Evolutionary conservation across 768 basidiomycete genomes (phyloP), one percentile per base, ranked within the genome.

Genomic region (Panellus pusillus): DNA sequence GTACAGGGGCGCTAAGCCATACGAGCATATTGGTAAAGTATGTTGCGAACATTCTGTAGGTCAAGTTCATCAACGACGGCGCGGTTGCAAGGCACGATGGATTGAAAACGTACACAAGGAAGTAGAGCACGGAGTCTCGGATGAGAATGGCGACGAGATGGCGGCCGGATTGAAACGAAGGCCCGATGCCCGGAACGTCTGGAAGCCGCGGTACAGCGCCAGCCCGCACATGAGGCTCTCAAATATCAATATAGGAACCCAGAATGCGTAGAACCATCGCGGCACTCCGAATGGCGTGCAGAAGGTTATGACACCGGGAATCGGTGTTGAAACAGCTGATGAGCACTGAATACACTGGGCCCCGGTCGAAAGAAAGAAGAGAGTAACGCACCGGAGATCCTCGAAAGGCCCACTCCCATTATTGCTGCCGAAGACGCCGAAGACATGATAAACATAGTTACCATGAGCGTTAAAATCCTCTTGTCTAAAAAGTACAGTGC

Each of bases 191-290:
- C 66, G 66, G 64, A 76, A 75, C 4, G 75, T 74, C 52, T 75
- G 73, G 56, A 79, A 74, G 0, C 79, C 82, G 45, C 76, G 74
- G 50, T 71, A 66, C n/a, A 83, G 60, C 5, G 82, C 81, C 36
- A 84, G 64, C 4, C 57, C 61, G 54, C 82, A 83, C 1, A 85
- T 70, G 1, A 83, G 61, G 50, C 66, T 74, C 61, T 86, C 84
- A 35, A 79, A 83, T 3, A 70, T 62, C 14, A 86, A 69, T 60
- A 82, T 73, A 1, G 83, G 83, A 39, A 85, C 75, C 84, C 84
- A 86, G 65, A 82, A 82, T 17, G 74, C 69, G 61, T 74, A 84
- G 63, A 83, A 80, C 37, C 73, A 69, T 8, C 50, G 40, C 5
- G 79, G 70, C 6, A 81, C 60, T 27, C 66, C 62, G 12, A 44